Base-by-base conservation (phyloP, 2,329 filamentous ascomycete genomes). In the Dothistroma septosporum region DNA sequence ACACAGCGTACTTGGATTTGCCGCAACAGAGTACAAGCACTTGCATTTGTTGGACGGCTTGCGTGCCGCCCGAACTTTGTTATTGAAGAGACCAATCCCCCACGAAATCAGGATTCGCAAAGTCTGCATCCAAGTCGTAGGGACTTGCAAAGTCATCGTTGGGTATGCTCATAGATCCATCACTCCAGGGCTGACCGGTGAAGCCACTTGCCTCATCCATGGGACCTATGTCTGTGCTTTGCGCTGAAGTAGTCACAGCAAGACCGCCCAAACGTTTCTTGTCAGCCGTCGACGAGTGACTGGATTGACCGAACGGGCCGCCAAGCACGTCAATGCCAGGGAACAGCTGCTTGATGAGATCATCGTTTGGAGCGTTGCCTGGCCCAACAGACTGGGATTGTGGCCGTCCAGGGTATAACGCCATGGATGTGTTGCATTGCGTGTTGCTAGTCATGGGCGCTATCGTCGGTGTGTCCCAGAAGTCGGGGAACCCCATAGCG, bases 111-210 rank as follows among this genome's bases (percentile, higher is more conserved):
- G 64, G 61, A 58, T 61, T 66, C 44, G 68, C 54, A 53, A 70
- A 74, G 57, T 70, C 66, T 33, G 70, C 66, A 57, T 69, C 65
- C 31, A 71, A 65, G 44, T 68, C 66, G 60, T 69, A 72, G 2
- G 69, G 57, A 31, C 66, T 62, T 35, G 68, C 57, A 58, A 69
- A 73, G 52, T 66, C 65, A 58, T 73, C 71, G 47, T 66, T 67
- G 24, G 70, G 67, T 2, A 73, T 66, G 59, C 64, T 70, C 59
- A 73, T 59, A 4, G 71, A 72, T 35, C 71, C 70, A 57, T 74
- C 72, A 21, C 66, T 68, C 73, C 72, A 74, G 22, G 68, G 64
- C 58, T 72, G 71, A 11, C 68, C 61, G 3, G 66, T 66, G 61
- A 73, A 70, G 46, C 59, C 66, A 55, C 60, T 65, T 10, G 65